Percentiles rank a stretch among this genome's conserved stretches.
phyloP scores from a whole-genome alignment of 345 rosid species.

The Iberis pinnata region DNA sequence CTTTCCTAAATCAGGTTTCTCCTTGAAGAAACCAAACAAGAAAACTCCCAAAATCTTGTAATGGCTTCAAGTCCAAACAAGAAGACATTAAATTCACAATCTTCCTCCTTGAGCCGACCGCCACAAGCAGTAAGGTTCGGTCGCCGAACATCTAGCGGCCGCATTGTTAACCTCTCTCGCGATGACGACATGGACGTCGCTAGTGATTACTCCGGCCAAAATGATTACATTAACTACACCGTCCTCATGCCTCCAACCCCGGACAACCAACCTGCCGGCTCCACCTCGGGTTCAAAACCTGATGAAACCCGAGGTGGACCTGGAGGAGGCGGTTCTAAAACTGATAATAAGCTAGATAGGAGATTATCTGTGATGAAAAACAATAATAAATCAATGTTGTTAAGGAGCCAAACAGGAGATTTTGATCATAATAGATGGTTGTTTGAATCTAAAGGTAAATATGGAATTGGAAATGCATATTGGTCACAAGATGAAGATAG shows the following conservation, averaged over 20 bases:
- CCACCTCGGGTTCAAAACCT: conserved; percentile 33
- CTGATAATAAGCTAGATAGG: conserved; percentile 45
- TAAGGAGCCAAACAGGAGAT: conserved; percentile 83
- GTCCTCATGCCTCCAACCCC: conserved; percentile 95
- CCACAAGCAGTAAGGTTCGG: conserved; percentile 53
- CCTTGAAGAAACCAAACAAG: conserved; percentile 22
- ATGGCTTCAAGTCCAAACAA: conserved; percentile 40
- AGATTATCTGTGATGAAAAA: conserved; percentile 70
- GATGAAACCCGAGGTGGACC: conserved; percentile 25
- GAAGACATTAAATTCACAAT: conserved; percentile 37
- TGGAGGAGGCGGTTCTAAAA: conserved; percentile 6
- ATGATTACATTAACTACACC: conserved; percentile 79
- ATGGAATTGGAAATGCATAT: conserved; percentile 75
- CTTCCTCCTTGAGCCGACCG: conserved; percentile 44
- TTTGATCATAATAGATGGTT: conserved; percentile 90
- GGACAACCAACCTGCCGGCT: conserved; percentile 69
- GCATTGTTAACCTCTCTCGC: conserved; percentile 53
- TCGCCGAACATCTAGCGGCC: conserved; percentile 64
- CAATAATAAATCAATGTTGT: conserved; percentile 64
- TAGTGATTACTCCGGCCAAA: conserved; percentile 54
- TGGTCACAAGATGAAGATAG: conserved; percentile 53
- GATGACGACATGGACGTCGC: conserved; percentile 73
- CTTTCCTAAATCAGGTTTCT: conserved; percentile 25
- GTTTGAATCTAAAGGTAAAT: conserved; percentile 58
- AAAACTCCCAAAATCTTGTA: conserved; percentile 7